Evolutionary conservation across 1,284 basidiomycete genomes (phyloP).

Genomic region (Neonothopanus nambi): DNA sequence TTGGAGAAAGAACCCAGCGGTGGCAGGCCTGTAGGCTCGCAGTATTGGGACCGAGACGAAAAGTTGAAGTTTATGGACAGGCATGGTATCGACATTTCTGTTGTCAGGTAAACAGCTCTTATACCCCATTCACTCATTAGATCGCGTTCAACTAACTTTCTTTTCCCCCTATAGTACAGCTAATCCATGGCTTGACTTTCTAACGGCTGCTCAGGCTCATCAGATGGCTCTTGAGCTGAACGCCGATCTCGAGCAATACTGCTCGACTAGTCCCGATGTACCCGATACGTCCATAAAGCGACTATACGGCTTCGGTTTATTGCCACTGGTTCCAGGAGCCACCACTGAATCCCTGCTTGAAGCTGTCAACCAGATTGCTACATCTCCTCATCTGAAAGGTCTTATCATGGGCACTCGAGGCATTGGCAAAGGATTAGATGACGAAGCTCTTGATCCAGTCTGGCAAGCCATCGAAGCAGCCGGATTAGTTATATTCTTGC

Average conservation of each 20-base stretch:
- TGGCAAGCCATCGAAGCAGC: conserved; percentile 73
- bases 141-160: not conserved
- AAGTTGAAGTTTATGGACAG: conserved; percentile 79
- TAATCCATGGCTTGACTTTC: conserved; percentile 88
- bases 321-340: conserved; percentile 75
- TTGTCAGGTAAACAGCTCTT: conserved; percentile 50
- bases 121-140: not conserved
- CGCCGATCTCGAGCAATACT: conserved; percentile 75
- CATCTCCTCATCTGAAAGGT: conserved; percentile 69
- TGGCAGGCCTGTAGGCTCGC: conserved; percentile 56
- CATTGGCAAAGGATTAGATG: conserved; percentile 78
- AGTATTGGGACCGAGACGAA: conserved; percentile 82
- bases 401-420: conserved; percentile 83
- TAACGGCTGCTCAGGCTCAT: conserved; percentile 67
- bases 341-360: conserved; percentile 55
- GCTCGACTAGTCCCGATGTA: conserved; percentile 59
- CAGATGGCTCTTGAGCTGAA: conserved; percentile 70
- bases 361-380: conserved; percentile 64
- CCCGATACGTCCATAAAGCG: conserved; percentile 47
- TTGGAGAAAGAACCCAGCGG: conserved; percentile 76
- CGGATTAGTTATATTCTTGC: conserved; percentile 75
- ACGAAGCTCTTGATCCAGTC: conserved; percentile 71
- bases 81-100: conserved; percentile 71
- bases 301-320: conserved; percentile 81
- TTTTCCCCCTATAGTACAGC: conserved; percentile 36